Evolutionary conservation across 2,329 filamentous ascomycete genomes (phyloP), one percentile per base, ranked within the genome.

Genomic region (Whalleya microplaca): DNA sequence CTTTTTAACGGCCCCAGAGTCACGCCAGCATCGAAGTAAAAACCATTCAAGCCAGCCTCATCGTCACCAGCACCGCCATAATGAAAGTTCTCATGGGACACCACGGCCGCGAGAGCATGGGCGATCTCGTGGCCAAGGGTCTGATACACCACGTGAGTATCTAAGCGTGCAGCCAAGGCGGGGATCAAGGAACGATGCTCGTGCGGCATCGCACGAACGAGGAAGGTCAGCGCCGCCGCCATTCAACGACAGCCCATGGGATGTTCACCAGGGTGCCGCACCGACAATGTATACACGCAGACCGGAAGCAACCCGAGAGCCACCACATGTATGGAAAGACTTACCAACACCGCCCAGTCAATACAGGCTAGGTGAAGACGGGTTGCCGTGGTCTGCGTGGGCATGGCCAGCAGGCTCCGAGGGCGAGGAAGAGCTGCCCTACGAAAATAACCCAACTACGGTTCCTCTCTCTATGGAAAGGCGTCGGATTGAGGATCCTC

Each of bases 221-320:
- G 80, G 80, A 21, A 73, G 72, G 21, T 83, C 80, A 2, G 80
- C 79, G 6, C 80, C 80, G 14, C 79, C 80, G 2, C 77, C 76
- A 0, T 68, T 78, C 45, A 78, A 76, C 45, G 75, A 77, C 20
- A 79, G 75, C 53, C 78, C 77, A 0, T 82, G 79, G 80, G 76
- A 80, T 53, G 71, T 73, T 23, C 62, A 59, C 4, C 68, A 70
- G 18, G 64, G 69, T 3, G 63, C 71, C 4, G 67, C 72, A 21
- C 55, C 64, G 6, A 69, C 65, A 8, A 63, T 69, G 8, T 68
- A 68, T 21, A 65, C 67, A 21, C 67, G 69, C 9, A 61, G 50
- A 23, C 59, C 43, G 49, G 64, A 56, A 49, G 62, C 50, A 20
- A 29, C 42, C 9, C 57, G 41, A 48, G 66, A 61, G 20, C 63